These are phyloP conservation scores for Rhizopus sp. DNA, from an alignment of 371 early-diverging fungal genomes.

Conservation along the genomic window DNA sequence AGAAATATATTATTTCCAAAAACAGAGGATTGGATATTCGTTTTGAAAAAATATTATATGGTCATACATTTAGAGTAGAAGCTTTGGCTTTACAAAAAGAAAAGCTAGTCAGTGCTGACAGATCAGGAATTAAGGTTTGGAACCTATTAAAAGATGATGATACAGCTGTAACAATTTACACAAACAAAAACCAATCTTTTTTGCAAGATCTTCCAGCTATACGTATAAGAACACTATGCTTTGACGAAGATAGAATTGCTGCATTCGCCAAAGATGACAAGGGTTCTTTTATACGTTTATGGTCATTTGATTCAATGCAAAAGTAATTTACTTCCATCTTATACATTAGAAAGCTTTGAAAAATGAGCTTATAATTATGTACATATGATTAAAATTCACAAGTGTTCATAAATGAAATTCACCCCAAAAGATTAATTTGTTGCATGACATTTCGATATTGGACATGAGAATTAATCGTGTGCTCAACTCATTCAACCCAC, in stretches of 20 bases:
- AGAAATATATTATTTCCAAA: conserved; percentile 36
- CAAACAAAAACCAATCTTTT: conserved; percentile 9
- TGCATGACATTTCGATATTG: background rate
- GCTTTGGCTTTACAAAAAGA: conserved; percentile 38
- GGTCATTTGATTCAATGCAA: conserved; percentile 23
- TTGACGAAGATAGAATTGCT: conserved; percentile 40
- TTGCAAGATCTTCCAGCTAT: conserved; percentile 21
- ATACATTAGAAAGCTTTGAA: background rate
- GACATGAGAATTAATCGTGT: too few relatives aligned
- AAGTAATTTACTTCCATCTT: background rate
- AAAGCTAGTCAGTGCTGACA: conserved; percentile 47
- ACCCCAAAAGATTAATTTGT: background rate
- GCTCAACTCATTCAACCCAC: too few relatives aligned
- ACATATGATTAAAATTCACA: background rate
- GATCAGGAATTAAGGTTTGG: conserved; percentile 49
- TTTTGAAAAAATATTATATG: conserved; percentile 42
- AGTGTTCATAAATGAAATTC: background rate
- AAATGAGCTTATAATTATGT: background rate
- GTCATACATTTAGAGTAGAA: conserved; percentile 48
- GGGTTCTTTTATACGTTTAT: conserved; percentile 18
- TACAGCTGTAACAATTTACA: conserved; percentile 6
- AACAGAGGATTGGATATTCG: conserved; percentile 23
- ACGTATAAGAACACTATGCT: conserved; percentile 28
- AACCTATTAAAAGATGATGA: conserved; percentile 22
- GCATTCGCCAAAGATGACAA: conserved; percentile 23